Conservation (phyloP, 345 rosid species). For the Adansonia digitata region DNA sequence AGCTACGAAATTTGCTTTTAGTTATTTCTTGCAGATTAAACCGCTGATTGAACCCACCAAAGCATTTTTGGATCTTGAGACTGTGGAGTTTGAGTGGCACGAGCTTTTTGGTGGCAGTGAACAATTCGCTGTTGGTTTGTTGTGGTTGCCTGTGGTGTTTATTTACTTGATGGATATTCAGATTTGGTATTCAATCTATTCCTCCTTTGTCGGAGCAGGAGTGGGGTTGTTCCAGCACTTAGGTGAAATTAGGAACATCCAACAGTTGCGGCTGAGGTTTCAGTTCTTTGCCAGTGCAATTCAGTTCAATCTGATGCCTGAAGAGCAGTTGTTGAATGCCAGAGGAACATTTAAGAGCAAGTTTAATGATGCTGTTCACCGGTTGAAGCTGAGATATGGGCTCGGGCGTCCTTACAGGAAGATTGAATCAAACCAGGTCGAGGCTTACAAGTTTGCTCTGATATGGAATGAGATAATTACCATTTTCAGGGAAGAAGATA, state of each 20-base stretch:
- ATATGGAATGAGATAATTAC: constrained; percentile 90
- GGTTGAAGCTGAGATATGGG: constrained; percentile 89
- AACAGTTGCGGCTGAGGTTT: constrained; percentile 83
- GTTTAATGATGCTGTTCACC: constrained; percentile 71
- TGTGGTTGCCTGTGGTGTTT: constrained; percentile 84
- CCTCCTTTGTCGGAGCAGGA: constrained; percentile 75
- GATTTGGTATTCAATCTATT: constrained; percentile 89
- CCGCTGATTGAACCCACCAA: constrained; percentile 77
- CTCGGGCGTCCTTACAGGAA: constrained; percentile 78
- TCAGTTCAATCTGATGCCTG: constrained; percentile 95
- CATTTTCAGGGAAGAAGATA: constrained; percentile 94
- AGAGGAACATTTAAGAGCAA: constrained; percentile 72
- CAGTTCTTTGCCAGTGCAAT: constrained; percentile 98
- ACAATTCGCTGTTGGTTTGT: constrained; percentile 63
- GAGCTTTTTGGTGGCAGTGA: constrained; percentile 52
- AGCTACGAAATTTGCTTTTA: constrained; percentile 72
- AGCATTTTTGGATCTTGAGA: constrained; percentile 35
- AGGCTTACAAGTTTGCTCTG: constrained; percentile 89
- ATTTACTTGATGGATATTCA: constrained; percentile 90
- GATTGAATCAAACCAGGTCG: constrained; percentile 90
- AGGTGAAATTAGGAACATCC: constrained; percentile 90
- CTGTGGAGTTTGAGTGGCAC: constrained; percentile 62
- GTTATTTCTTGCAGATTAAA: constrained; percentile 83
- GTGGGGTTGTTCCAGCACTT: constrained; percentile 86
- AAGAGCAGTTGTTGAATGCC: constrained; percentile 86